Evolutionary conservation across 169 alveolate genomes (phyloP).

Genomic region (Eimeria mitis): DNA sequence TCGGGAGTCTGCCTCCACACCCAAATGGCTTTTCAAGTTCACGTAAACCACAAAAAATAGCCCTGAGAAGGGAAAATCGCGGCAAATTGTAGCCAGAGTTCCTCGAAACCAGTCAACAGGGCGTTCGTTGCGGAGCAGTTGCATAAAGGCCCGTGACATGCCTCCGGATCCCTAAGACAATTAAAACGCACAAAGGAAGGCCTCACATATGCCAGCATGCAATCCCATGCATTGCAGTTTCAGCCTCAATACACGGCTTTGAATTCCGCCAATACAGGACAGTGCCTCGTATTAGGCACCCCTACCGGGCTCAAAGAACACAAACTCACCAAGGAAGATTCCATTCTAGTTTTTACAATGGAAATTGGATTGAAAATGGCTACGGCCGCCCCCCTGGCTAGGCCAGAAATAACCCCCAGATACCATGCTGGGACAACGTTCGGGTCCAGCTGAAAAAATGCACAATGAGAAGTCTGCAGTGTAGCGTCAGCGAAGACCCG

Average conservation of each 20-base stretch:
- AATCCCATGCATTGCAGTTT: neutral
- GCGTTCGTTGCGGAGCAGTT: slow-evolving; percentile 75
- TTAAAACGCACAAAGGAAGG: neutral
- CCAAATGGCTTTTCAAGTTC: slow-evolving; percentile 26
- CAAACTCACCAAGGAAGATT: slow-evolving; percentile 77
- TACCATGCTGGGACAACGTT: slow-evolving; percentile 79
- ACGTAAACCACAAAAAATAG: slow-evolving; percentile 68
- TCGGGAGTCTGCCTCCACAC: slow-evolving; percentile 56
- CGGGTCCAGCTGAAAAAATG: slow-evolving; percentile 16
- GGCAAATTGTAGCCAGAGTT: slow-evolving; percentile 73
- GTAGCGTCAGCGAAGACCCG: neutral
- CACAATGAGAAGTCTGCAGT: neutral
- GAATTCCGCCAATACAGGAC: neutral
- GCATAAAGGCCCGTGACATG: slow-evolving; percentile 14
- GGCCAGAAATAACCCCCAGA: slow-evolving; percentile 59
- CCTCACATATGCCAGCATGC: neutral
- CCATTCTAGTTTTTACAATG: slow-evolving; percentile 81
- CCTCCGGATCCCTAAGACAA: slow-evolving; percentile 36
- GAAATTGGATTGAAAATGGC: slow-evolving; percentile 81
- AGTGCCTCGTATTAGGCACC: neutral
- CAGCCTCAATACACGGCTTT: neutral
- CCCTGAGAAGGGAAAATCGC: slow-evolving; percentile 83
- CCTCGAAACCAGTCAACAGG: slow-evolving; percentile 76
- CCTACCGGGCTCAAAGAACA: neutral
- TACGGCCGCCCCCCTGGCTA: slow-evolving; percentile 80